Percentiles rank a stretch among this genome's conserved stretches.
Conservation (phyloP, 768 basidiomycete genomes). For the Lactifluus rugatus region DNA sequence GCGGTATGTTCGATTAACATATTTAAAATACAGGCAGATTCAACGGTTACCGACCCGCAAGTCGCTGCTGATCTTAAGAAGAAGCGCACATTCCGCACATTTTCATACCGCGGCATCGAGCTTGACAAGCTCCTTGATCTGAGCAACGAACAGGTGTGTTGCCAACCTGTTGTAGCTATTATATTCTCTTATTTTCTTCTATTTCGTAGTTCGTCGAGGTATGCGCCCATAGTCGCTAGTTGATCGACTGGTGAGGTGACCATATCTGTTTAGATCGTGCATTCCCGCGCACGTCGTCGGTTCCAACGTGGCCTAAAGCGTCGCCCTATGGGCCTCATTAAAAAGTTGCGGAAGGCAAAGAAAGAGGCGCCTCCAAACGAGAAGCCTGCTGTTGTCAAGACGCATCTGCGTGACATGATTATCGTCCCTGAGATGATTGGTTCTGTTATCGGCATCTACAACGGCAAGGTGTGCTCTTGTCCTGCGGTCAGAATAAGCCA, state of each 20-base stretch:
- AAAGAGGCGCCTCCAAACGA: conserved; percentile 99
- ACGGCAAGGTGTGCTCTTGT: conserved; percentile 64
- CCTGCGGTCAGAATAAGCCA: not conserved
- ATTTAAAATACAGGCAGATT: conserved; percentile 52
- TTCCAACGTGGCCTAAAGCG: conserved; percentile 99
- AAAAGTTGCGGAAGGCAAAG: conserved; percentile 99
- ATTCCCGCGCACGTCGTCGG: conserved; percentile 95
- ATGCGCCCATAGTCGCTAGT: conserved; percentile 24
- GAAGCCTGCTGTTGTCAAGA: conserved; percentile 98
- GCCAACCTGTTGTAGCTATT: not conserved
- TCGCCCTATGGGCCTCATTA: conserved; percentile 96
- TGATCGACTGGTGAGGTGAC: not conserved
- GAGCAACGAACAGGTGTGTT: conserved; percentile 86
- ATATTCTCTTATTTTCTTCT: not conserved
- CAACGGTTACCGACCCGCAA: conserved; percentile 78
- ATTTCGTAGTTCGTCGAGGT: conserved; percentile 65
- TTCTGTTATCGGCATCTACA: conserved; percentile 95
- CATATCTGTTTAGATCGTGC: conserved; percentile 57
- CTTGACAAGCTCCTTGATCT: conserved; percentile 97
- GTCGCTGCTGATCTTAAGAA: conserved; percentile 97
- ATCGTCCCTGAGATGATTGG: conserved; percentile 99
- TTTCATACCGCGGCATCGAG: conserved; percentile 96
- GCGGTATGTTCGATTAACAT: not conserved
- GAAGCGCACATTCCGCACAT: conserved; percentile 97
- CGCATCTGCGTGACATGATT: conserved; percentile 99